Percentiles rank a stretch among this genome's conserved stretches.
These are phyloP conservation scores for Pterocarpus santalinus DNA, from an alignment of 306 rosid species.

Conservation along the genomic window DNA sequence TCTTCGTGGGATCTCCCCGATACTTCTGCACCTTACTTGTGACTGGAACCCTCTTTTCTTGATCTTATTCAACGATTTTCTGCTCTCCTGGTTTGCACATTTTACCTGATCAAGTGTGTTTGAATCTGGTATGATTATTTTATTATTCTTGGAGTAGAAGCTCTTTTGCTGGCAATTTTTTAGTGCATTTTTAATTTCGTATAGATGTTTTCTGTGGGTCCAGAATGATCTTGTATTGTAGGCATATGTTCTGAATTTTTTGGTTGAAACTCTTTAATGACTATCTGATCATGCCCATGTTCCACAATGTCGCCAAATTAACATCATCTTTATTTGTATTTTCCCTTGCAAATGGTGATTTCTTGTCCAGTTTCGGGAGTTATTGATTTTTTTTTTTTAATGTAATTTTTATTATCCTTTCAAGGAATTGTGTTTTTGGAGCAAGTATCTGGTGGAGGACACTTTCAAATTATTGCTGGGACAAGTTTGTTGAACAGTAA, in stretches of 20 bases:
- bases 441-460: slow-evolving; percentile 17
- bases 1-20: background rate
- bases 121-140: too few species aligned
- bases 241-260: too few species aligned
- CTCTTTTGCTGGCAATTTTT: too few species aligned
- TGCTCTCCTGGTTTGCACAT: background rate
- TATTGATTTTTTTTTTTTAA: background rate
- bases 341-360: background rate
- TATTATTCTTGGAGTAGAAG: too few species aligned
- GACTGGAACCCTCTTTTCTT: background rate
- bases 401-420: background rate
- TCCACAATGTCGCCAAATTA: background rate
- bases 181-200: too few species aligned
- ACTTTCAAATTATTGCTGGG: background rate
- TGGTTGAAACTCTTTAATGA: too few species aligned
- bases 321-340: background rate
- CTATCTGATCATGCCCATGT: background rate
- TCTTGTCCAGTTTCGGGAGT: background rate
- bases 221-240: too few species aligned
- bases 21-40: too few species aligned
- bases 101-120: too few species aligned
- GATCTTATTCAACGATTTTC: background rate
- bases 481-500: background rate
- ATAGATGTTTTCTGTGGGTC: too few species aligned
- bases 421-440: slow-evolving; percentile 16